Evolutionary conservation across 768 basidiomycete genomes (phyloP).

Genomic region (Mycena rosella): DNA sequence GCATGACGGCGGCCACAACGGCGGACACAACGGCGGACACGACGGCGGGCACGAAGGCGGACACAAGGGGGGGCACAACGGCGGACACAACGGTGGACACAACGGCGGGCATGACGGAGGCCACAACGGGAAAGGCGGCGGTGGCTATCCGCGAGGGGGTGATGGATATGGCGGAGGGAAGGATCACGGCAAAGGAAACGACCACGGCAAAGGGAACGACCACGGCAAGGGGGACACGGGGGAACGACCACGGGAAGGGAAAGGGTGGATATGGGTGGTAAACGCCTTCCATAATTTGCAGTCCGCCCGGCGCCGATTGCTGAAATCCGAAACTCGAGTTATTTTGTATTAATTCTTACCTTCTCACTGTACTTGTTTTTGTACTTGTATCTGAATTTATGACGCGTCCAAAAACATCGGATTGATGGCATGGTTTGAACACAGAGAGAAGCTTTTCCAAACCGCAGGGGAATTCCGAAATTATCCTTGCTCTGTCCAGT

Average conservation of each 20-base stretch:
- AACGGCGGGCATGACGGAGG: too few species aligned
- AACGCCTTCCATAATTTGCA: neutral
- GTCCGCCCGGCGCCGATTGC: neutral
- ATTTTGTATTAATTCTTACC: slow-evolving; percentile 6
- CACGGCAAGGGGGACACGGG: neutral
- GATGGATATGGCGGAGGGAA: neutral
- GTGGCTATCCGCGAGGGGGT: neutral
- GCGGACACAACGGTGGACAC: too few species aligned
- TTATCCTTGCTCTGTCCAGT: too few species aligned
- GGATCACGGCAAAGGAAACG: neutral
- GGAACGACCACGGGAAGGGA: too few species aligned
- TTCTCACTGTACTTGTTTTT: slow-evolving; percentile 6
- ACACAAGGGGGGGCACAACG: too few species aligned
- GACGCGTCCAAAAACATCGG: neutral
- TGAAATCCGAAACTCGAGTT: neutral
- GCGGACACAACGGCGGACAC: too few species aligned
- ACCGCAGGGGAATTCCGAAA: too few species aligned
- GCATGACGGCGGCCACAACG: too few species aligned
- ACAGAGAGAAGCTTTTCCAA: too few species aligned
- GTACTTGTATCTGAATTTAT: slow-evolving; percentile 14
- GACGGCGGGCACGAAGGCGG: too few species aligned
- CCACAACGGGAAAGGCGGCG: neutral
- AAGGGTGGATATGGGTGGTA: neutral
- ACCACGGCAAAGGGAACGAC: neutral
- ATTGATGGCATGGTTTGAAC: too few species aligned